Conservation (phyloP, 2,329 filamentous ascomycete genomes). For the Talaromyces sp. region DNA sequence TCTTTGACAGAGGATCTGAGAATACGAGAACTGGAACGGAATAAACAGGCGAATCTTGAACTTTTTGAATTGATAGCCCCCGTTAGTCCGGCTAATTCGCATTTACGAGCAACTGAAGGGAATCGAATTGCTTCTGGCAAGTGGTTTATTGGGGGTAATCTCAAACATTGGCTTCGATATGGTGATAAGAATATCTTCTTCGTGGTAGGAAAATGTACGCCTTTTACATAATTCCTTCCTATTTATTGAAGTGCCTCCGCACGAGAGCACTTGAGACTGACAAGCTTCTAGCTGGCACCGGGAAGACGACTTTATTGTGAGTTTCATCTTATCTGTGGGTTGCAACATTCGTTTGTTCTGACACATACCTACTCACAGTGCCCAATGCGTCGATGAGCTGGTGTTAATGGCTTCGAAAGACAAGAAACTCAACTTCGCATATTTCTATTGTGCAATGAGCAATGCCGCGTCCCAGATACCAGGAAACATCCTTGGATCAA, state of each 20-base stretch:
- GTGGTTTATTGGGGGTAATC: conserved; percentile 21
- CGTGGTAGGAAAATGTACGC: conserved; percentile 24
- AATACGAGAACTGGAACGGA: conserved; percentile 18
- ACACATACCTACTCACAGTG: conserved; percentile 1
- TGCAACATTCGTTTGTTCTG: too few species aligned
- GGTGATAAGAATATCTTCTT: conserved; percentile 11
- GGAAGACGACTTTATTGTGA: conserved; percentile 25
- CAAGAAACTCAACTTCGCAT: conserved; percentile 10
- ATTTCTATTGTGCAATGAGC: conserved; percentile 24
- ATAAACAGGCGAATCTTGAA: conserved; percentile 8
- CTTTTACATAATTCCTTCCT: too few species aligned
- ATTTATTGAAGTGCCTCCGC: neutral
- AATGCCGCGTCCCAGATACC: conserved; percentile 17
- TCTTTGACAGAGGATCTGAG: conserved; percentile 19
- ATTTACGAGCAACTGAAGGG: conserved; percentile 18
- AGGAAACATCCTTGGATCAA: conserved; percentile 19
- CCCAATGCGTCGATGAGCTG: conserved; percentile 20
- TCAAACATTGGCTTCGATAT: conserved; percentile 13
- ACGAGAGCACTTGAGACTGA: conserved; percentile 1
- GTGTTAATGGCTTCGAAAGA: conserved; percentile 9
- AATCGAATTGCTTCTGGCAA: conserved; percentile 11
- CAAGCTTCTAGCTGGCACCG: conserved; percentile 17
- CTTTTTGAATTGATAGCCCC: conserved; percentile 23
- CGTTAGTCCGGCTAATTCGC: conserved; percentile 18
- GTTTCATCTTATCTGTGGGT: neutral